phyloP scores from a whole-genome alignment of 371 early-diverging fungal genomes.

The Globomyces sp. region DNA sequence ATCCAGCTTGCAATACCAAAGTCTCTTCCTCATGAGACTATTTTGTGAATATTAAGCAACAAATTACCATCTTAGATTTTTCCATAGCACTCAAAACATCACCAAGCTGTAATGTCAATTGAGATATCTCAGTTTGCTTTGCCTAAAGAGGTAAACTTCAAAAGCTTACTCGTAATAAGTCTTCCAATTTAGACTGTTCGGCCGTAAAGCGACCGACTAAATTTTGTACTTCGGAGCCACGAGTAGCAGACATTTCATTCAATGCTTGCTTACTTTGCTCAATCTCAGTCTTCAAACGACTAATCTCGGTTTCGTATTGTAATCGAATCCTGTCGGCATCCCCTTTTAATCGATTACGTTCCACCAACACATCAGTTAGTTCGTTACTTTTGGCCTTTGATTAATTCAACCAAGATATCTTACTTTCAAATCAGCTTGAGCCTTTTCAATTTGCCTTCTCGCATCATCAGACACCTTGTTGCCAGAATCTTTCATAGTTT shows the following conservation, averaged over 20 bases:
- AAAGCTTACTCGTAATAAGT: conserved; percentile 13
- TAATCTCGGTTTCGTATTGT: conserved; percentile 78
- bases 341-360: conserved; percentile 40
- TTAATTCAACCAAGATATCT: conserved; percentile 39
- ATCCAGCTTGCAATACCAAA: conserved; percentile 84
- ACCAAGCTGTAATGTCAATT: conserved; percentile 60
- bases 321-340: conserved; percentile 43
- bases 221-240: conserved; percentile 80
- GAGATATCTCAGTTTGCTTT: conserved; percentile 59
- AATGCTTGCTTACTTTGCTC: conserved; percentile 70
- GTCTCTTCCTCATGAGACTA: conserved; percentile 73
- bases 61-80: conserved; percentile 11
- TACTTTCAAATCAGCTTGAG: conserved; percentile 64
- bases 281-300: conserved; percentile 74
- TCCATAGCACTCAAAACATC: conserved; percentile 17
- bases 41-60: background rate
- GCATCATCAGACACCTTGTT: conserved; percentile 44
- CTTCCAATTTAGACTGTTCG: conserved; percentile 78
- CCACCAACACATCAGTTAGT: conserved; percentile 42
- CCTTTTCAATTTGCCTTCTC: conserved; percentile 36
- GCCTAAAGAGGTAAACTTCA: background rate
- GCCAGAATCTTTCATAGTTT: conserved; percentile 43
- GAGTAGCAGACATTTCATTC: conserved; percentile 70
- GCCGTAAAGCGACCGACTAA: conserved; percentile 72
- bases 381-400: conserved; percentile 28